Percentiles rank a stretch among this genome's conserved stretches.
phyloP scores from a whole-genome alignment of 2,329 filamentous ascomycete genomes.

The Mycosphaerella arachidis region DNA sequence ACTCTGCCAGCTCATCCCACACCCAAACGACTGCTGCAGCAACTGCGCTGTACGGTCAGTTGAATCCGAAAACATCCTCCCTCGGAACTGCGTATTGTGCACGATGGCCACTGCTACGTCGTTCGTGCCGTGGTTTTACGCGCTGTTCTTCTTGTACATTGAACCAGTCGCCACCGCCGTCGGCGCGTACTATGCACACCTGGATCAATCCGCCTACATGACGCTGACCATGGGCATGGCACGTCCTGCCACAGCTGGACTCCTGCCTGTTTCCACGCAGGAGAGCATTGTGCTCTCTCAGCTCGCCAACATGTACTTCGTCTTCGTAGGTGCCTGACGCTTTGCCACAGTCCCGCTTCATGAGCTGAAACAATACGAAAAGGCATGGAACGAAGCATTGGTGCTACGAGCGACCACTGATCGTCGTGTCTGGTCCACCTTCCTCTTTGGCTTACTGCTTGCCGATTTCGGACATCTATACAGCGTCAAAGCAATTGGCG shows the following conservation, averaged over 20 bases:
- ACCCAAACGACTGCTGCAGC: background rate
- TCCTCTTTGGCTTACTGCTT: conserved; percentile 63
- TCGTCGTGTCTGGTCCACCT: conserved; percentile 63
- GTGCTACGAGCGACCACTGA: conserved; percentile 67
- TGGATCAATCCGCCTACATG: conserved; percentile 56
- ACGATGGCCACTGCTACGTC: background rate
- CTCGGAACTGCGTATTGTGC: background rate
- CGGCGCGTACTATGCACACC: conserved; percentile 52
- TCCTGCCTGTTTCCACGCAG: conserved; percentile 52
- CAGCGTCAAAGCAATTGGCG: conserved; percentile 60
- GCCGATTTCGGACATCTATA: conserved; percentile 76
- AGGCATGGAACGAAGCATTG: conserved; percentile 67
- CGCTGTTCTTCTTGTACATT: conserved; percentile 69
- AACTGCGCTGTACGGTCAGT: background rate
- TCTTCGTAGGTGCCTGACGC: conserved; percentile 45
- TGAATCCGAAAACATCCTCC: background rate
- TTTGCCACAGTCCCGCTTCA: background rate
- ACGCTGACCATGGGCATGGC: conserved; percentile 50
- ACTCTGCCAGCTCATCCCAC: conserved; percentile 1
- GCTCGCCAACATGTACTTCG: conserved; percentile 72
- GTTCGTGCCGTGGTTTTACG: conserved; percentile 58
- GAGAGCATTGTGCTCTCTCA: conserved; percentile 63
- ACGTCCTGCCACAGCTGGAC: conserved; percentile 34
- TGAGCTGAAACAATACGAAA: background rate
- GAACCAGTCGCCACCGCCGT: conserved; percentile 56